A percentile compares a stretch with the other conserved stretches of the same genome.
These are phyloP conservation scores for Fraxinus xanthoxyloides DNA, from an alignment of 305 asterid genomes.

Conservation along the genomic window DNA sequence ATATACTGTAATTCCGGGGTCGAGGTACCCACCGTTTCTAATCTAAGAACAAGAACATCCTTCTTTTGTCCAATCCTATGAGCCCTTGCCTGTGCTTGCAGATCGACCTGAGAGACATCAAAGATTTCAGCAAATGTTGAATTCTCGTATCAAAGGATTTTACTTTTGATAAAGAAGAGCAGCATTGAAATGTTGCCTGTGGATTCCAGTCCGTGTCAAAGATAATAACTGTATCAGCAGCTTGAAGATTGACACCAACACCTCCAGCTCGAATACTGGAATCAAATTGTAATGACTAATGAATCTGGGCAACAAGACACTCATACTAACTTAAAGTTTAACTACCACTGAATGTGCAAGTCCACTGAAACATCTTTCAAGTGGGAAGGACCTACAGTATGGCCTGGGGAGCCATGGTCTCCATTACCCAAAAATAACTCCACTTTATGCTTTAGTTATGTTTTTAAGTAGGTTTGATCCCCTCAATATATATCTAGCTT, in stretches of 20 bases:
- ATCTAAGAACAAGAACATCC: slow-evolving; percentile 97
- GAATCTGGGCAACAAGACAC: slow-evolving; percentile 18
- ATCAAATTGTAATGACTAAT: slow-evolving; percentile 25
- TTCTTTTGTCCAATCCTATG: slow-evolving; percentile 99
- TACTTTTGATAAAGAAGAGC: slow-evolving; percentile 17
- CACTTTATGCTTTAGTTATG: background rate
- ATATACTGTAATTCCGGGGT: slow-evolving; percentile 16
- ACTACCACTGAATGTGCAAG: background rate
- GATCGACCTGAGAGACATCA: slow-evolving; percentile 76
- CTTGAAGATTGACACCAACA: slow-evolving; percentile 98
- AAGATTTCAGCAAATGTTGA: slow-evolving; percentile 16
- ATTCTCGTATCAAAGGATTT: slow-evolving; percentile 12
- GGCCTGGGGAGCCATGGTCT: background rate
- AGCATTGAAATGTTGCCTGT: slow-evolving; percentile 52
- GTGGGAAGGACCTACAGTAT: background rate
- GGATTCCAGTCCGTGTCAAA: slow-evolving; percentile 99
- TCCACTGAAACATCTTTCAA: background rate
- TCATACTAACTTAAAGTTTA: background rate
- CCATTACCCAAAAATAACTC: background rate
- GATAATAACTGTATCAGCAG: slow-evolving; percentile 98
- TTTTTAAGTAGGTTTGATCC: background rate
- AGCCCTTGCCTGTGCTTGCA: slow-evolving; percentile 99
- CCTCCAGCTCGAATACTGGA: slow-evolving; percentile 99
- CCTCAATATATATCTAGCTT: background rate
- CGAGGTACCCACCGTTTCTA: slow-evolving; percentile 74